A percentile compares a stretch with the other conserved stretches of the same genome.
phyloP scores from a whole-genome alignment of 805 yeast genomes.

The Brettanomyces nanus region DNA sequence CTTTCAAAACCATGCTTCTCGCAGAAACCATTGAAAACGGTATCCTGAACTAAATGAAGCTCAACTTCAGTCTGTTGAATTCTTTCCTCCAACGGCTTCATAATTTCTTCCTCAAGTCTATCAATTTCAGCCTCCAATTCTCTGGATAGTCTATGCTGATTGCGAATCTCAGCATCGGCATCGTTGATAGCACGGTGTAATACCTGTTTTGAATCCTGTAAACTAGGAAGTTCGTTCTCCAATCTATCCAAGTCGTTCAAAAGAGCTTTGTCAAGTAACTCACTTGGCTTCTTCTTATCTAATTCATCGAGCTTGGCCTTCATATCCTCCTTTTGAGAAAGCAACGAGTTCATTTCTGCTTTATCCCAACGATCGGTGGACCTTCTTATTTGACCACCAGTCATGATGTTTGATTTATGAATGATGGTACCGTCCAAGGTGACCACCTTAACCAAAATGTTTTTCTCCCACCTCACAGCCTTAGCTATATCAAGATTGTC shows the following conservation, averaged over 20 bases:
- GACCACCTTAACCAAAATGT: constrained; percentile 57
- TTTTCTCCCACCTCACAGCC: constrained; percentile 57
- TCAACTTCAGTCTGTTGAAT: constrained; percentile 18
- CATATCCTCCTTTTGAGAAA: constrained; percentile 42
- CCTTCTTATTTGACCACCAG: constrained; percentile 70
- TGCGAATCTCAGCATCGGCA: constrained; percentile 38
- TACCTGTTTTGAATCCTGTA: constrained; percentile 21
- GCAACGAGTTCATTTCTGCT: constrained; percentile 49
- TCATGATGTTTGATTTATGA: constrained; percentile 82
- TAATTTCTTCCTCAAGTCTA: constrained; percentile 13
- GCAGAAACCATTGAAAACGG: constrained; percentile 49
- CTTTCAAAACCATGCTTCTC: constrained; percentile 39
- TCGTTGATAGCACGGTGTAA: constrained; percentile 23
- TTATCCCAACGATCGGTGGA: constrained; percentile 65
- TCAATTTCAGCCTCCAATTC: constrained; percentile 15
- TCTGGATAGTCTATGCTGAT: constrained; percentile 27
- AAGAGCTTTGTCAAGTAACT: constrained; percentile 46
- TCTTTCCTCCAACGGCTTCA: constrained; percentile 18
- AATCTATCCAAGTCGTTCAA: constrained; percentile 45
- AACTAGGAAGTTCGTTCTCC: constrained; percentile 27
- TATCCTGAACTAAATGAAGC: constrained; percentile 29
- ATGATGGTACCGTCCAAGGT: constrained; percentile 80
- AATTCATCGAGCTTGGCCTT: constrained; percentile 35
- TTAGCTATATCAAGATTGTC: constrained; percentile 65
- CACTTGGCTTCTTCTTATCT: constrained; percentile 40